Conservation (phyloP, 2,329 filamentous ascomycete species). For the Neoscytalidium dimidiatum region DNA sequence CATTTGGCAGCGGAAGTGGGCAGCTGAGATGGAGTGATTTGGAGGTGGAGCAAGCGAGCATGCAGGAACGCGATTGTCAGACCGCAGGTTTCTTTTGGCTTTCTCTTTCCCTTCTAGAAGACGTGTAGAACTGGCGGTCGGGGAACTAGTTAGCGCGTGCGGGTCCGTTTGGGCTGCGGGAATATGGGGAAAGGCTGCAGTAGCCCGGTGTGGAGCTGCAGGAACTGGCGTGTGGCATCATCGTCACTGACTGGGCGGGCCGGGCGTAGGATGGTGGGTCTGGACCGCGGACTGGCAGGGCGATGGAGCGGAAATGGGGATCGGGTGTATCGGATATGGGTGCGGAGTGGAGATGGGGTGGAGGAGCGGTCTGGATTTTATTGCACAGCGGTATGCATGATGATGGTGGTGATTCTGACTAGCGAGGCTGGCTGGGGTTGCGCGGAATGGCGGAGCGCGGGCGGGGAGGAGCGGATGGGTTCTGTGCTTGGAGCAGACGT, state of each 20-base stretch:
- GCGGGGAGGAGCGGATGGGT: slow-evolving; percentile 13
- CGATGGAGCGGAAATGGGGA: background rate
- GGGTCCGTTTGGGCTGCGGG: background rate
- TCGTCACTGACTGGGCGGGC: too few relatives aligned
- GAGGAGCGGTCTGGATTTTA: slow-evolving; percentile 9
- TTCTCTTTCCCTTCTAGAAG: slow-evolving; percentile 4
- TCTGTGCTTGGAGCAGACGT: slow-evolving; percentile 5
- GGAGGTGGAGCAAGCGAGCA: background rate
- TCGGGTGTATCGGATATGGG: background rate
- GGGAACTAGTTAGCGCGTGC: background rate
- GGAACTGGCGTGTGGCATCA: background rate
- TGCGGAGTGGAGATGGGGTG: background rate
- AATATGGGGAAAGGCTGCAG: slow-evolving; percentile 7
- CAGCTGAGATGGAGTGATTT: background rate
- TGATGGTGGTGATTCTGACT: background rate
- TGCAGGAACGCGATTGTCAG: background rate
- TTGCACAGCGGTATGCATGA: slow-evolving; percentile 2
- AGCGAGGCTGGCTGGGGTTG: background rate
- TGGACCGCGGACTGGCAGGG: background rate
- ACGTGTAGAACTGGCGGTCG: slow-evolving; percentile 5
- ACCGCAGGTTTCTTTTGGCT: background rate
- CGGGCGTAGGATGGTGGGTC: background rate
- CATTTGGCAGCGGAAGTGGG: background rate
- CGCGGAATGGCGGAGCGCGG: slow-evolving; percentile 13
- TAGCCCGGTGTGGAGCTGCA: background rate